Base-by-base conservation (phyloP, 176 grass and related monocot species). In the Lolium multiflorum region DNA sequence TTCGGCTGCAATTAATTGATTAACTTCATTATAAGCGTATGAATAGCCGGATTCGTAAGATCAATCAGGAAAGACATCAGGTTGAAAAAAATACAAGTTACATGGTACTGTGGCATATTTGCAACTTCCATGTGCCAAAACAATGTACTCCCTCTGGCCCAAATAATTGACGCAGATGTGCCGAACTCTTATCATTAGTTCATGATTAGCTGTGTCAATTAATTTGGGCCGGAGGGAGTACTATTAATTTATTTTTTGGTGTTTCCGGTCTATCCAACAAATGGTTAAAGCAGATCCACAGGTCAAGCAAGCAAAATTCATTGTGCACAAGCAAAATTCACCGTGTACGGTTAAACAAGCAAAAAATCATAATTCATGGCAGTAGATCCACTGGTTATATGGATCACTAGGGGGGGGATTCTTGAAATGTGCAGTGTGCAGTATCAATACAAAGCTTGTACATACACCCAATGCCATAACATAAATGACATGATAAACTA, bases 41-140 rank as follows among this genome's bases (percentile, higher is more conserved):
- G 51, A 52, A 54, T 52, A 47, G 9, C 9, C 22, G 2, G 12
- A 50, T 16, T 68, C 60, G 4, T 86, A 79, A 78, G 10, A 71
- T 60, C 24, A 75, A 72, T 57, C 22, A 50, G 22, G 24, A 83
- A 52, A 57, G 0, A 7, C 35, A 24, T 16, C 10, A 38, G 63
- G 13, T 5, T 73, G 55, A 62, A 43, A 43, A 43, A 43, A 43
- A 70, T 82, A 62, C 48, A 76, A 69, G 20, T 16, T 17, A 17
- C 28, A 44, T 35, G 31, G 31, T 35, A 38, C 6, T 9, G 18
- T 35, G 31, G 31, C 31, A 35, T 35, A 35, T 80, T 73, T 17
- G 9, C 31, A 62, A 55, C 51, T 86, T 71, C 52, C 60, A 41
- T 41, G n/a, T 54, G 71, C 51, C 18, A 52, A 85, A 54, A 77